A percentile compares a stretch with the other conserved stretches of the same genome.
These are phyloP conservation scores for Sporothrix brasiliensis DNA, from an alignment of 2,329 filamentous ascomycete species.

Conservation along the genomic window DNA sequence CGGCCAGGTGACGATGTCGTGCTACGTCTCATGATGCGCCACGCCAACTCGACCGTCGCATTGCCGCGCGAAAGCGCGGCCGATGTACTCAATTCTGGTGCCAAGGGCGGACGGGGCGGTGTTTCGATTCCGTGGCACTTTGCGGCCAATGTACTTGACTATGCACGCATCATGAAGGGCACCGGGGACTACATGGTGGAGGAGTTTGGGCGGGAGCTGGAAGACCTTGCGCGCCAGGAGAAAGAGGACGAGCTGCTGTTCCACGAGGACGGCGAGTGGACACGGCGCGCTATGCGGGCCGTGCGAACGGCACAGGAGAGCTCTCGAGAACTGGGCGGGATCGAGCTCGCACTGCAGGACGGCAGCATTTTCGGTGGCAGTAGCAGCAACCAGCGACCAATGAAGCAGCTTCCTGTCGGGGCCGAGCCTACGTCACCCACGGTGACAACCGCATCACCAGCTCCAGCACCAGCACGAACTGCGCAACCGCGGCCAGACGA, in stretches of 20 bases:
- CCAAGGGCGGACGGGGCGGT: neutral
- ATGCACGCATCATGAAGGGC: conserved; percentile 93
- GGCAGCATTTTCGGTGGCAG: conserved; percentile 13
- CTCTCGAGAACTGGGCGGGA: conserved; percentile 52
- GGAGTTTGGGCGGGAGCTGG: conserved; percentile 79
- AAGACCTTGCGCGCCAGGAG: conserved; percentile 73
- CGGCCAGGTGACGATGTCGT: conserved; percentile 87
- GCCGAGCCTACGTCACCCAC: conserved; percentile 25
- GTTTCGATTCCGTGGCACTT: conserved; percentile 82
- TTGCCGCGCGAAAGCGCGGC: conserved; percentile 78
- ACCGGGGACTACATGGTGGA: conserved; percentile 82
- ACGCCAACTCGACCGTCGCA: conserved; percentile 79
- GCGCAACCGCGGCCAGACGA: conserved; percentile 11
- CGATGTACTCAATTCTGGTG: conserved; percentile 65
- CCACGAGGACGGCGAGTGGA: conserved; percentile 91
- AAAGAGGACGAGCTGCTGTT: conserved; percentile 90
- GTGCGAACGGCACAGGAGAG: conserved; percentile 78
- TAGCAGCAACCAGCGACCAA: neutral
- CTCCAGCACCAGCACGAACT: neutral
- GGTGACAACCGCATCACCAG: neutral
- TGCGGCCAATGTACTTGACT: conserved; percentile 86
- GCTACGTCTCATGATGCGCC: conserved; percentile 79
- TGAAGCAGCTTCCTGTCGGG: conserved; percentile 14
- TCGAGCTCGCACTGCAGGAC: conserved; percentile 38
- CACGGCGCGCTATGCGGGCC: conserved; percentile 75